Evolutionary conservation across 192 early-diverging fungal species (phyloP).

Genomic region (Spizellomyces punctatus): DNA sequence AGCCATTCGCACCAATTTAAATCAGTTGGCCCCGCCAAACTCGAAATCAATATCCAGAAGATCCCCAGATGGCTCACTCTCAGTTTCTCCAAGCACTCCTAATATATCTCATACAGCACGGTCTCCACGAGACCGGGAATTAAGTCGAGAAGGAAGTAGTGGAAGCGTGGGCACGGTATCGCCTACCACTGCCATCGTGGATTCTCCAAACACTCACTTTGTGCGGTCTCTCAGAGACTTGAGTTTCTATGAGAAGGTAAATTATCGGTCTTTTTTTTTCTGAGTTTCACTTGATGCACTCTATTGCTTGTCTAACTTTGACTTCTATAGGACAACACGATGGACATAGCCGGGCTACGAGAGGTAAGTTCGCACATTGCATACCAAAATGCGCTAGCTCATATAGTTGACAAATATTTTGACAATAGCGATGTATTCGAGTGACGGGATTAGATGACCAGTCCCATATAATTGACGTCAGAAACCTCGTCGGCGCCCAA

Average conservation of each 20-base stretch:
- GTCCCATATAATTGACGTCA: slow-evolving; percentile 74
- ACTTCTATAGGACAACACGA: slow-evolving; percentile 3
- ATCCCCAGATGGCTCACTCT: no score
- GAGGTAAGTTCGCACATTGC: slow-evolving; percentile 2
- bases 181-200: neutral
- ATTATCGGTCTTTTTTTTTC: no score
- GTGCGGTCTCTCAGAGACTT: neutral
- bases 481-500: slow-evolving; percentile 61
- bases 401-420: neutral
- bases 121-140: no score
- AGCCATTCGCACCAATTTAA: slow-evolving; percentile 14
- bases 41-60: no score
- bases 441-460: slow-evolving; percentile 79
- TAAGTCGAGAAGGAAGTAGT: no score
- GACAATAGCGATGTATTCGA: slow-evolving; percentile 61
- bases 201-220: neutral
- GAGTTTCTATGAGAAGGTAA: neutral
- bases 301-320: neutral
- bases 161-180: no score
- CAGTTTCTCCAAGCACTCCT: no score
- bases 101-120: no score
- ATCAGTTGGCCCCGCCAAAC: no score
- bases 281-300: neutral
- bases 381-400: neutral
- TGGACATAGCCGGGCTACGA: neutral